Evolutionary conservation across 2,329 filamentous ascomycete genomes (phyloP).

Genomic region (Scedosporium dehoogii): DNA sequence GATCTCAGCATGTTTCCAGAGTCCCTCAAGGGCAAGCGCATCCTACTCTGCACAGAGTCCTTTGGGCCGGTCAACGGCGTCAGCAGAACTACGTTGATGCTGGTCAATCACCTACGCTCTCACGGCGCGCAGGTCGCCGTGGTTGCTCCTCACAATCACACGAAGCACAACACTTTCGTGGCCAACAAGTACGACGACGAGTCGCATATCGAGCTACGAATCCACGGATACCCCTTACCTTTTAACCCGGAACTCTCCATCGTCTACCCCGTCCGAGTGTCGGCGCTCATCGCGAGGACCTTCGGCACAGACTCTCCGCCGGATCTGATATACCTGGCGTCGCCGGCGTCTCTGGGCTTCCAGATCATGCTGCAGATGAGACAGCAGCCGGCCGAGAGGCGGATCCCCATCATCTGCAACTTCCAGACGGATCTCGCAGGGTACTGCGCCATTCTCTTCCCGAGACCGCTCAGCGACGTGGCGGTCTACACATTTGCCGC

Average conservation of each 20-base stretch:
- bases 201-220: constrained; percentile 39
- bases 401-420: constrained; percentile 54
- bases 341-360: constrained; percentile 59
- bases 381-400: constrained; percentile 42
- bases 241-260: constrained; percentile 64
- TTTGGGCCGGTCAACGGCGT: constrained; percentile 68
- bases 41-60: constrained; percentile 61
- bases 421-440: constrained; percentile 64
- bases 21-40: constrained; percentile 46
- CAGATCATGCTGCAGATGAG: constrained; percentile 61
- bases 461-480: constrained; percentile 47
- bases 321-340: constrained; percentile 61
- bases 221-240: constrained; percentile 56
- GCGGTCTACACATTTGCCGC: constrained; percentile 52
- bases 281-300: constrained; percentile 47
- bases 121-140: constrained; percentile 56
- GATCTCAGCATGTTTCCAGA: constrained; percentile 35
- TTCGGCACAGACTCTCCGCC: constrained; percentile 42
- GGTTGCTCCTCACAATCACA: constrained; percentile 52
- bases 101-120: constrained; percentile 56
- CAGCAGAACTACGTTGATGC: constrained; percentile 58
- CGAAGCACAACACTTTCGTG: constrained; percentile 43
- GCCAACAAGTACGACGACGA: constrained; percentile 21
- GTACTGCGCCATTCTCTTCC: constrained; percentile 62
- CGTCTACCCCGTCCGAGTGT: constrained; percentile 58